These are phyloP conservation scores for Gomphus bonarii DNA, from an alignment of 1,284 basidiomycete species.

Conservation along the genomic window DNA sequence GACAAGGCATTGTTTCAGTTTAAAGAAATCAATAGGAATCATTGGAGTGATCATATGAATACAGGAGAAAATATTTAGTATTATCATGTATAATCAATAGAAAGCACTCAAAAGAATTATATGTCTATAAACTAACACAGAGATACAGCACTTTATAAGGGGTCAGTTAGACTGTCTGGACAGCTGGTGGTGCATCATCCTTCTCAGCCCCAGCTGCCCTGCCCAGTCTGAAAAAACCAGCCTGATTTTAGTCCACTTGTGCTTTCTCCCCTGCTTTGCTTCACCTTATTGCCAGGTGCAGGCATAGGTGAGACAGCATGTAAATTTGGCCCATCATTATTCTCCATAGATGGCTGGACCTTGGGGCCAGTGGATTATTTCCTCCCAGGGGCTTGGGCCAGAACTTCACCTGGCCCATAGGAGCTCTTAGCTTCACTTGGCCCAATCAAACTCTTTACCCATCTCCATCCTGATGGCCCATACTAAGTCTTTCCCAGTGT, in stretches of 20 bases:
- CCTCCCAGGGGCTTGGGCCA: background rate
- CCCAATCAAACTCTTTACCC: background rate
- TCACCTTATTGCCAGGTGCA: background rate
- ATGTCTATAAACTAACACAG: no score
- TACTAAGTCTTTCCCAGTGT: slow-evolving; percentile 32
- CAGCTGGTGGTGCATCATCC: background rate
- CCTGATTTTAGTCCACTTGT: slow-evolving; percentile 8
- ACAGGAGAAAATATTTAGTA: no score
- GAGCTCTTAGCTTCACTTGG: slow-evolving; percentile 2
- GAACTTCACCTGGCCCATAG: slow-evolving; percentile 1
- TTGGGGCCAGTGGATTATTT: slow-evolving; percentile 1
- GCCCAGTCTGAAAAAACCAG: slow-evolving; percentile 11
- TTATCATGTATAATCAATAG: no score
- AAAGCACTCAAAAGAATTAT: no score
- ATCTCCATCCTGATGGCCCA: slow-evolving; percentile 7
- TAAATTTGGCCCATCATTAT: background rate
- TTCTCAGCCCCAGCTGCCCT: background rate
- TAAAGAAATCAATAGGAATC: no score
- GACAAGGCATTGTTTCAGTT: no score
- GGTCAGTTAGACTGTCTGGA: background rate
- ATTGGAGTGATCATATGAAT: no score
- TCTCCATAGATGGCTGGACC: background rate
- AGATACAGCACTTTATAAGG: no score
- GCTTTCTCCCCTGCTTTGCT: slow-evolving; percentile 4
- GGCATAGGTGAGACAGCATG: background rate